Percentiles rank a stretch among this genome's conserved stretches.
Conservation (phyloP, 73 alveolate genomes). For the Stentor coeruleus region DNA sequence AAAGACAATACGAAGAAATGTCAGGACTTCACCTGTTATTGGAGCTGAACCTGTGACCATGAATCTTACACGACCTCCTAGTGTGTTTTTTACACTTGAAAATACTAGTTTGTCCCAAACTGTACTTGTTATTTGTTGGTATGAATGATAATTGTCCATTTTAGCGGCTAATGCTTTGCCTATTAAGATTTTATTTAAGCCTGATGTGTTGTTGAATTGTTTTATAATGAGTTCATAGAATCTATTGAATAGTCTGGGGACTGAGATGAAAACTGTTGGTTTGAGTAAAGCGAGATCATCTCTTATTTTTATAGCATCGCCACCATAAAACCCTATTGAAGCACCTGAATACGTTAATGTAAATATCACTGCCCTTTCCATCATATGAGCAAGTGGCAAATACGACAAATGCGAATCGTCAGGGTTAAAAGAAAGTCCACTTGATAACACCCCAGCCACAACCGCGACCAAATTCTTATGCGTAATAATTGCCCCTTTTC, state of each 20-base stretch:
- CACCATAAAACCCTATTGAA: constrained; percentile 61
- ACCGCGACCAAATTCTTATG: constrained; percentile 47
- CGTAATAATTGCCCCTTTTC: constrained; percentile 76
- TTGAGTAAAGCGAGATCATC: constrained; percentile 65
- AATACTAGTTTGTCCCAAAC: constrained; percentile 46
- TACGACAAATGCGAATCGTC: constrained; percentile 58
- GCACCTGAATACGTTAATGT: constrained; percentile 22
- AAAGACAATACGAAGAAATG: constrained; percentile 37
- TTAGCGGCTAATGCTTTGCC: constrained; percentile 56
- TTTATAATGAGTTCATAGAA: constrained; percentile 43
- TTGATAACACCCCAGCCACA: constrained; percentile 34
- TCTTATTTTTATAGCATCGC: constrained; percentile 48
- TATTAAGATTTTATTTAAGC: constrained; percentile 42
- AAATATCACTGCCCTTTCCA: constrained; percentile 43
- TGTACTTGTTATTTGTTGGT: constrained; percentile 33
- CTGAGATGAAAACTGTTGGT: constrained; percentile 72
- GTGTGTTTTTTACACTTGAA: constrained; percentile 29
- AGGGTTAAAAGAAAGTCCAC: constrained; percentile 28
- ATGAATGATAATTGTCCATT: constrained; percentile 39
- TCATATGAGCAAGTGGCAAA: constrained; percentile 67
- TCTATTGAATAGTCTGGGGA: constrained; percentile 66
- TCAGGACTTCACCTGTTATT: constrained; percentile 48
- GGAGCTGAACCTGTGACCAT: constrained; percentile 77
- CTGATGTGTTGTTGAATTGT: constrained; percentile 35
- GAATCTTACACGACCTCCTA: constrained; percentile 70